Evolutionary conservation across 768 basidiomycete genomes (phyloP).

Genomic region (Podaxis carcinomalis): DNA sequence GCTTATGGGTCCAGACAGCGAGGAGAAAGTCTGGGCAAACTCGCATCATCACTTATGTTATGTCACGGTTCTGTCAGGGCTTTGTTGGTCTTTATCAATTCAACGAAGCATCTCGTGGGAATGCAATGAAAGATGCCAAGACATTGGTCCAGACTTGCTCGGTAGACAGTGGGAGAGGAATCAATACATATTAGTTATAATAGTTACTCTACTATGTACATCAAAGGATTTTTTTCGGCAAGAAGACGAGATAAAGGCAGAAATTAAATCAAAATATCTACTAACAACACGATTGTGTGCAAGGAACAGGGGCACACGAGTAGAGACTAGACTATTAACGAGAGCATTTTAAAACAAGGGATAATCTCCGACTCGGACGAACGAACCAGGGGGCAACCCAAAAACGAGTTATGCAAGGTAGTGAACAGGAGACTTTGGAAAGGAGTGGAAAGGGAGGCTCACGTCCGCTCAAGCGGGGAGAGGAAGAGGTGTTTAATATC

Average conservation of each 20-base stretch:
- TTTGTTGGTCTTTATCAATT: not conserved
- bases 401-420: slow-evolving; percentile 7
- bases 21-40: not conserved
- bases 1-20: not conserved
- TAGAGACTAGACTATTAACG: not conserved
- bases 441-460: slow-evolving; percentile 10
- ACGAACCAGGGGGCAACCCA: not conserved
- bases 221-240: not conserved
- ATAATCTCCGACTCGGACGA: slow-evolving; percentile 7
- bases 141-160: not conserved
- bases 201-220: slow-evolving; percentile 10
- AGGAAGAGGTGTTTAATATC: not conserved
- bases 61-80: not conserved
- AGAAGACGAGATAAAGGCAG: slow-evolving; percentile 2
- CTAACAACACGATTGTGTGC: not conserved
- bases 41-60: not conserved
- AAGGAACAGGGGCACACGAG: not conserved
- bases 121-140: not conserved
- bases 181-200: slow-evolving; percentile 13
- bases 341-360: not conserved
- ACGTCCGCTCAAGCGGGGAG: slow-evolving; percentile 10
- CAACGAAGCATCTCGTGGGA: slow-evolving; percentile 6
- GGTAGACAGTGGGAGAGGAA: not conserved
- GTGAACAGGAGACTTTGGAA: slow-evolving; percentile 9
- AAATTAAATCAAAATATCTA: slow-evolving; percentile 2